Percentiles rank a stretch among this genome's conserved stretches.
These are phyloP conservation scores for Antarctomyces pellizariae DNA, from an alignment of 495 filamentous ascomycete genomes.

Conservation along the genomic window DNA sequence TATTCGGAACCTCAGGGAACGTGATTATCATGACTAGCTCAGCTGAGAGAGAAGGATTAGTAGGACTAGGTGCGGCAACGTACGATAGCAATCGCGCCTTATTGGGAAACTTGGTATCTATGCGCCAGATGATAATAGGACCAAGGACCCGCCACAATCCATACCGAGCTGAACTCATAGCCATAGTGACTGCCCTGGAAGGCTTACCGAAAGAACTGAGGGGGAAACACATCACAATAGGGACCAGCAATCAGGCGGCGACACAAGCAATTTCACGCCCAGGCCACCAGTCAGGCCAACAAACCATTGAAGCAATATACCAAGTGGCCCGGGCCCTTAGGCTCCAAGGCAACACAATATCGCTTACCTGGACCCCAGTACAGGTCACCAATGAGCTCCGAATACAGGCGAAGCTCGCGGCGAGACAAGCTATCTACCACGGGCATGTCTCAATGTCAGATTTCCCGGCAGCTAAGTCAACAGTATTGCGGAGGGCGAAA, in stretches of 20 bases:
- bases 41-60: not conserved
- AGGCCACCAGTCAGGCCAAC: not conserved
- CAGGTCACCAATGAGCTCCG: constrained; percentile 2
- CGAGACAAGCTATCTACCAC: constrained; percentile 2
- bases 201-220: not conserved
- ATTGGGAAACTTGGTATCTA: not conserved
- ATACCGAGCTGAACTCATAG: constrained; percentile 1
- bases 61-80: not conserved
- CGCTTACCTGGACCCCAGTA: not conserved
- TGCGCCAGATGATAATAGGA: not conserved
- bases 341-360: constrained; percentile 1
- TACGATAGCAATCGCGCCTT: too few species aligned
- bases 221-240: not conserved
- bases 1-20: not conserved
- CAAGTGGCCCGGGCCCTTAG: constrained; percentile 2
- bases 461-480: constrained; percentile 3
- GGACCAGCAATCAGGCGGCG: not conserved
- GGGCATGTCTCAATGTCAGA: not conserved
- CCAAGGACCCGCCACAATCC: not conserved
- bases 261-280: not conserved
- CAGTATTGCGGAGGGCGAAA: not conserved
- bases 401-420: constrained; percentile 3
- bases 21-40: not conserved
- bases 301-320: constrained; percentile 1
- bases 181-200: not conserved